phyloP scores from a whole-genome alignment of 148 eudicot genomes.

The Camellia granthamiana region DNA sequence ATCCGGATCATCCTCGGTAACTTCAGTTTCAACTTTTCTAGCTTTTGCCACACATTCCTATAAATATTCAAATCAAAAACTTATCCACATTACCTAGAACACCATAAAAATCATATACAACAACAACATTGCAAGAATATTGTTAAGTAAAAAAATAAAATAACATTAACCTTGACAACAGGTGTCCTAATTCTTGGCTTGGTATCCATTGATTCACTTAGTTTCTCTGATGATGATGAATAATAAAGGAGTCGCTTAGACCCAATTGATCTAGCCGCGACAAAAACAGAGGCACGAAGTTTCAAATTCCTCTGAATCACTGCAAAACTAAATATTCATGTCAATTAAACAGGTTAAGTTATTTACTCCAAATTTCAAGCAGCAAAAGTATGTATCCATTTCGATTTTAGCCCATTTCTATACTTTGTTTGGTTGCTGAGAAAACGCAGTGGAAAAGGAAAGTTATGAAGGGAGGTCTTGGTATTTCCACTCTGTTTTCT shows the following conservation, averaged over 20 bases:
- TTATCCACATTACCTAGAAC: background rate
- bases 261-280: slow-evolving; percentile 33
- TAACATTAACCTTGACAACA: slow-evolving; percentile 20
- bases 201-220: slow-evolving; percentile 15
- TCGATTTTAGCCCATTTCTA: background rate
- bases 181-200: slow-evolving; percentile 20
- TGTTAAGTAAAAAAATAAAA: background rate
- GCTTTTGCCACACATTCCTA: slow-evolving; percentile 31
- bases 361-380: background rate
- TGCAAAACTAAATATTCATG: slow-evolving; percentile 40
- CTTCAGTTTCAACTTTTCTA: slow-evolving; percentile 24
- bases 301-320: slow-evolving; percentile 32
- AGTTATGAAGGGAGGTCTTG: background rate
- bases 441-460: background rate
- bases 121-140: slow-evolving; percentile 5
- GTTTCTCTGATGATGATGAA: slow-evolving; percentile 19
- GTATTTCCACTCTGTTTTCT: background rate
- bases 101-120: background rate
- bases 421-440: background rate
- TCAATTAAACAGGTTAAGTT: background rate
- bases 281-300: slow-evolving; percentile 15
- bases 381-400: background rate
- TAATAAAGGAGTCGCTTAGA: slow-evolving; percentile 20
- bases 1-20: slow-evolving; percentile 25
- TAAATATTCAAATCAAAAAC: slow-evolving; percentile 2